Evolutionary conservation across 1,284 basidiomycete species (phyloP).

Genomic region (Cystobasidium slooffiae): DNA sequence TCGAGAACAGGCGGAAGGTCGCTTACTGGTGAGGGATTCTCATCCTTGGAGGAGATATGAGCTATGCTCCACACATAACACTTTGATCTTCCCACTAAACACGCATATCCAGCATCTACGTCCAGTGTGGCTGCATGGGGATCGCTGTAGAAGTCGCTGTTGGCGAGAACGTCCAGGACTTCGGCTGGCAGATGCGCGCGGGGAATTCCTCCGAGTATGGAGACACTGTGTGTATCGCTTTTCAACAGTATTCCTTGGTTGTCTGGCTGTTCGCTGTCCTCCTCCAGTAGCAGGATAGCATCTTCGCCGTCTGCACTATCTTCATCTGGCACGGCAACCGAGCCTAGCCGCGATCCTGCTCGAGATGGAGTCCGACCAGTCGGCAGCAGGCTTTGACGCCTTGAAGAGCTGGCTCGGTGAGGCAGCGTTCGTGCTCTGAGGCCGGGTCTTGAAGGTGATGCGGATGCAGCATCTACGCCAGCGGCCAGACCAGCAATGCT

Average conservation of each 20-base stretch:
- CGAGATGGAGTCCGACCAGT: neutral
- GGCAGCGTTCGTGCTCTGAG: neutral
- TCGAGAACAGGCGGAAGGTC: neutral
- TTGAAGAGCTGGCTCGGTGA: neutral
- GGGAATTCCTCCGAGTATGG: slow-evolving; percentile 8
- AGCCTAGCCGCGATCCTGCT: slow-evolving; percentile 15
- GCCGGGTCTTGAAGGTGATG: slow-evolving; percentile 5
- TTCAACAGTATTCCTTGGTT: slow-evolving; percentile 25
- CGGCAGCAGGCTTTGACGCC: slow-evolving; percentile 9
- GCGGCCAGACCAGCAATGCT: slow-evolving; percentile 23
- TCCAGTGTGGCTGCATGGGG: slow-evolving; percentile 57
- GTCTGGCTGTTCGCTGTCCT: slow-evolving; percentile 12
- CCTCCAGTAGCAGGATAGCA: neutral
- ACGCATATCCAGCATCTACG: slow-evolving; percentile 57
- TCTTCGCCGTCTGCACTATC: slow-evolving; percentile 1
- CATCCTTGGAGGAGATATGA: neutral
- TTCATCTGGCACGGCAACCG: neutral
- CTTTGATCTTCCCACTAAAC: slow-evolving; percentile 54
- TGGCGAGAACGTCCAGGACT: slow-evolving; percentile 19
- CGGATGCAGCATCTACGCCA: slow-evolving; percentile 15
- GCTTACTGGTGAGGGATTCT: neutral
- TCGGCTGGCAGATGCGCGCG: slow-evolving; percentile 13
- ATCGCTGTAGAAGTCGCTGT: slow-evolving; percentile 54
- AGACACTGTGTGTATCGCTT: slow-evolving; percentile 33
- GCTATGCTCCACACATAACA: slow-evolving; percentile 57